Evolutionary conservation across 805 yeast genomes (phyloP).

Genomic region (Candida railenensis): DNA sequence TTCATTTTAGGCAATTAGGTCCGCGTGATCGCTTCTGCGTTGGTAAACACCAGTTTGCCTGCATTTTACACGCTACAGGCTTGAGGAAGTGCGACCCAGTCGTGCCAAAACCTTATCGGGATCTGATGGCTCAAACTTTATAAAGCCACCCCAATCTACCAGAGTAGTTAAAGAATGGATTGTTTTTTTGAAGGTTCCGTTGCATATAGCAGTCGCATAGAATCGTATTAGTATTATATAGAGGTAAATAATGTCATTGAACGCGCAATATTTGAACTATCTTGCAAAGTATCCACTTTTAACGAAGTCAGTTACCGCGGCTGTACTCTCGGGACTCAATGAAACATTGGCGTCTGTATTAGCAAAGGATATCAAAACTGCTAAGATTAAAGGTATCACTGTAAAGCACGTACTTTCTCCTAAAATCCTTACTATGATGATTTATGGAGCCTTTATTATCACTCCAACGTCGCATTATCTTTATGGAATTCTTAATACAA

Average conservation of each 20-base stretch:
- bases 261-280: conserved; percentile 33
- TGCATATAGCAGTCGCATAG: too few relatives aligned
- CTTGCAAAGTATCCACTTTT: conserved; percentile 51
- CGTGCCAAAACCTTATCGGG: not conserved
- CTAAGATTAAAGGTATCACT: conserved; percentile 15
- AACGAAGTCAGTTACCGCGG: conserved; percentile 60
- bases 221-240: too few relatives aligned
- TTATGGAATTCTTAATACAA: conserved; percentile 44
- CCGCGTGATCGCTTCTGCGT: too few relatives aligned
- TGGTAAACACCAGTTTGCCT: too few relatives aligned
- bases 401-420: conserved; percentile 42
- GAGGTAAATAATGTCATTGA: conserved; percentile 10
- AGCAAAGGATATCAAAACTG: conserved; percentile 43
- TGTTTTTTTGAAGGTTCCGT: too few relatives aligned
- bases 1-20: not conserved
- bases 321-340: conserved; percentile 52
- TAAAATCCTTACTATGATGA: conserved; percentile 52
- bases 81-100: too few relatives aligned
- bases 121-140: too few relatives aligned
- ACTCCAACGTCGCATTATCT: conserved; percentile 61
- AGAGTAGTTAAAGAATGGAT: not conserved
- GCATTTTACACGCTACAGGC: too few relatives aligned
- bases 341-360: conserved; percentile 55
- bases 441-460: conserved; percentile 53
- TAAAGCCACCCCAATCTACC: not conserved